Conservation (phyloP, 2,329 filamentous ascomycete species). For the Cladosporium halotolerans region DNA sequence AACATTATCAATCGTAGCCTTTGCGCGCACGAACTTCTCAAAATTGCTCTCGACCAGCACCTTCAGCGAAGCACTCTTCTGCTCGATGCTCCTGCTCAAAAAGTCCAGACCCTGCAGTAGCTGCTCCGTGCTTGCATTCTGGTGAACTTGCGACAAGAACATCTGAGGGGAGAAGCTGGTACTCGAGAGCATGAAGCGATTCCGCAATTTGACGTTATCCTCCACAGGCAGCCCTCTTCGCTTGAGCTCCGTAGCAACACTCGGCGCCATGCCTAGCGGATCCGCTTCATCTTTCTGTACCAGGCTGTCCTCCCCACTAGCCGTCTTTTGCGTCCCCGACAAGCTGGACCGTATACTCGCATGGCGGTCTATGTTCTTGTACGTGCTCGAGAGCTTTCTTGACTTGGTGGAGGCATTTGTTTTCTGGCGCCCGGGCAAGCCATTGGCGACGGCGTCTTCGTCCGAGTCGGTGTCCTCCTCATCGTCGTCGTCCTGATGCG, state of each 20-base stretch:
- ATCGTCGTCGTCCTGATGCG: constrained; percentile 68
- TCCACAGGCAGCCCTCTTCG: constrained; percentile 73
- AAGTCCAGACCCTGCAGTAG: constrained; percentile 77
- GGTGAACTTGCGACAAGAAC: constrained; percentile 88
- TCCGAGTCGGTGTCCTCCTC: constrained; percentile 40
- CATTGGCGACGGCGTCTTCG: constrained; percentile 14
- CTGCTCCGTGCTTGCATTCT: constrained; percentile 73
- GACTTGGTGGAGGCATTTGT: background rate
- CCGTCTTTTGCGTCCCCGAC: constrained; percentile 60
- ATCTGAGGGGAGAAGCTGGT: constrained; percentile 89
- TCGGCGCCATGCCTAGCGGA: constrained; percentile 79
- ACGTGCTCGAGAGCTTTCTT: constrained; percentile 57
- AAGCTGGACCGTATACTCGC: constrained; percentile 56
- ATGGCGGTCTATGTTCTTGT: constrained; percentile 73
- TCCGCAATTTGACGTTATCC: constrained; percentile 65
- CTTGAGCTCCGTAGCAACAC: constrained; percentile 74
- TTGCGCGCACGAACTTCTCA: constrained; percentile 93
- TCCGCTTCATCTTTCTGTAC: constrained; percentile 91
- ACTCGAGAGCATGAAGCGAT: constrained; percentile 90
- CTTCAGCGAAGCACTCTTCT: constrained; percentile 95
- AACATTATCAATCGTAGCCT: constrained; percentile 96
- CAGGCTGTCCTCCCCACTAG: constrained; percentile 64
- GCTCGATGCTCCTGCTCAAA: constrained; percentile 86
- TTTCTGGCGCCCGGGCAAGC: constrained; percentile 3
- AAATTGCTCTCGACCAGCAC: constrained; percentile 97